phyloP scores from a whole-genome alignment of 306 rosid species.

The Casuarina glauca region DNA sequence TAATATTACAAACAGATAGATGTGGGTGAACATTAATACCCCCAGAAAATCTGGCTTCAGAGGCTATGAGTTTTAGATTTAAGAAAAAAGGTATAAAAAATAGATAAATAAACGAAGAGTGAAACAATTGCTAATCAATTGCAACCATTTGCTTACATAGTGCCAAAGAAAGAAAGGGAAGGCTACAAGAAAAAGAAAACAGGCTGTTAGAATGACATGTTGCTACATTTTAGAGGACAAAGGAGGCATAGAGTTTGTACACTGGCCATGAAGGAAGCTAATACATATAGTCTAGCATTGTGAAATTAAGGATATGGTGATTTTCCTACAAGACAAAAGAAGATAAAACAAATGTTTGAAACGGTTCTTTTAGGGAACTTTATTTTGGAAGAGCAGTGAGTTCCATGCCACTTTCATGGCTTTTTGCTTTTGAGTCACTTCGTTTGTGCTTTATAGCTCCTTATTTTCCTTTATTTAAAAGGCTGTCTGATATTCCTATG shows the following conservation, averaged over 20 bases:
- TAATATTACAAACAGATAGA: slow-evolving; percentile 17
- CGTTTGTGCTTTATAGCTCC: slow-evolving; percentile 7
- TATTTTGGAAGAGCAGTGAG: slow-evolving; percentile 5
- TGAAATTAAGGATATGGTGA: background rate
- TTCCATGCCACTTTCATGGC: background rate
- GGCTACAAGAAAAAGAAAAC: background rate
- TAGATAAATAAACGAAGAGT: background rate
- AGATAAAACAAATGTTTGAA: slow-evolving; percentile 7
- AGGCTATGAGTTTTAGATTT: background rate
- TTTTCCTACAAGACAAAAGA: background rate
- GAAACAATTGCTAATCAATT: background rate
- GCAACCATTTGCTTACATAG: background rate
- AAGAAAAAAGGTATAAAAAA: background rate
- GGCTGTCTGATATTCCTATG: background rate
- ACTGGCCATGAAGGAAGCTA: slow-evolving; percentile 13
- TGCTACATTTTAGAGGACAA: background rate
- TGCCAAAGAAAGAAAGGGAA: background rate
- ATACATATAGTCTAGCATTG: background rate
- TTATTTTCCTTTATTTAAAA: background rate
- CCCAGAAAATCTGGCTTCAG: slow-evolving; percentile 18
- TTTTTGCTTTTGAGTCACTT: slow-evolving; percentile 8
- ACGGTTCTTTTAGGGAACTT: slow-evolving; percentile 8
- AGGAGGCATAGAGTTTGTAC: background rate
- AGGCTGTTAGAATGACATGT: background rate
- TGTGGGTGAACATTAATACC: slow-evolving; percentile 11